These are phyloP conservation scores for Solanum medicagineum DNA, from an alignment of 257 asterid species.

Conservation along the genomic window DNA sequence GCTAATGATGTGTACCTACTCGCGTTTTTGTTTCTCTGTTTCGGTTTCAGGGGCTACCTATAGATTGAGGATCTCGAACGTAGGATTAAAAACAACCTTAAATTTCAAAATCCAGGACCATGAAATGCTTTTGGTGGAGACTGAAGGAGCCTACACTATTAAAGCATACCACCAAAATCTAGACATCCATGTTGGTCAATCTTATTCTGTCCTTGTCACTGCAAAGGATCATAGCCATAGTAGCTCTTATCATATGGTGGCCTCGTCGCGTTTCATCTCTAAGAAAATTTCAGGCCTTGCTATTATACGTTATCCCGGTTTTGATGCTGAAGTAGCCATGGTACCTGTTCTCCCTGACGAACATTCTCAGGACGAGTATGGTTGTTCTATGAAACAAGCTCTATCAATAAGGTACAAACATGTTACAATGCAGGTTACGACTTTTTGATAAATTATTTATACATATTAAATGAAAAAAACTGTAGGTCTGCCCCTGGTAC, in stretches of 20 bases:
- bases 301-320: neutral
- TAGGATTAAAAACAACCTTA: neutral
- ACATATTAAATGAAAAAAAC: neutral
- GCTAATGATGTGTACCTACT: neutral
- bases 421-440: neutral
- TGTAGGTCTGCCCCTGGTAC: neutral
- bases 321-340: neutral
- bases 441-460: neutral
- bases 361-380: neutral
- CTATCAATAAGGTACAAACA: neutral
- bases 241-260: neutral
- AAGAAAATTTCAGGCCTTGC: neutral
- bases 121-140: neutral
- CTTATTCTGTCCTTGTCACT: neutral
- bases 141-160: neutral
- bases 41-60: neutral
- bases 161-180: neutral
- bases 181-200: neutral
- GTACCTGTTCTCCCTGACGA: neutral
- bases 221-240: neutral
- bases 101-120: neutral
- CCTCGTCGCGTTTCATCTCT: neutral
- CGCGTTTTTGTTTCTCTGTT: neutral
- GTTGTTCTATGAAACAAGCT: neutral
- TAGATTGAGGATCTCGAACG: neutral